These are phyloP conservation scores for Cordyceps cateniannulata DNA, from an alignment of 2,329 filamentous ascomycete genomes.

Conservation along the genomic window DNA sequence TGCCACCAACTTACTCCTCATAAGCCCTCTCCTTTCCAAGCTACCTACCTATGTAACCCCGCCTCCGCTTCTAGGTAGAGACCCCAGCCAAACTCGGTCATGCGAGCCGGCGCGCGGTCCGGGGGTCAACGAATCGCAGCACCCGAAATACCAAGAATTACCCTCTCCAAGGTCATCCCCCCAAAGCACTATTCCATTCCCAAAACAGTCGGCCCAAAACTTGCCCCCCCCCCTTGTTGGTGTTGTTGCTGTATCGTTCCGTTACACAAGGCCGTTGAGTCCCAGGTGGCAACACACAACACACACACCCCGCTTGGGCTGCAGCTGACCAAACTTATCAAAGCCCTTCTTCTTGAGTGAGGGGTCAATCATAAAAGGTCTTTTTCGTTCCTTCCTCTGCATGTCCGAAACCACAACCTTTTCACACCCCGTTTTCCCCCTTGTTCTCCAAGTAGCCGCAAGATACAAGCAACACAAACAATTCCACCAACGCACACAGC, in stretches of 20 bases:
- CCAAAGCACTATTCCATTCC: not conserved
- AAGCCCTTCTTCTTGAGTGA: not conserved
- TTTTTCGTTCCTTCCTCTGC: not conserved
- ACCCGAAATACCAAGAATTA: not conserved
- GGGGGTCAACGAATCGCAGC: constrained; percentile 4
- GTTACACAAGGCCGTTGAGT: too few relatives aligned
- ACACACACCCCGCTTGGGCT: not conserved
- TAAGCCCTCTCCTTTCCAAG: not conserved
- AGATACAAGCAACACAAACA: not conserved
- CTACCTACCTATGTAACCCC: too few relatives aligned
- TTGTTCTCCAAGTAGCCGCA: not conserved
- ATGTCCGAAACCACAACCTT: not conserved
- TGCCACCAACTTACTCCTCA: too few relatives aligned
- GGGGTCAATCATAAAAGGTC: too few relatives aligned
- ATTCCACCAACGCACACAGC: not conserved
- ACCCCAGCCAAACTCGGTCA: too few relatives aligned
- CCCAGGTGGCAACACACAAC: too few relatives aligned
- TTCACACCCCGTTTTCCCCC: not conserved
- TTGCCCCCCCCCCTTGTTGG: not conserved
- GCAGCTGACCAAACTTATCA: constrained; percentile 1
- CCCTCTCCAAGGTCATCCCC: not conserved
- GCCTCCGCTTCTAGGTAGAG: too few relatives aligned
- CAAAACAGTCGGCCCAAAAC: not conserved
- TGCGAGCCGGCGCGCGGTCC: not conserved
- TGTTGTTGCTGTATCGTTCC: too few relatives aligned